phyloP scores from a whole-genome alignment of 2,329 filamentous ascomycete genomes.

The Simplicillium sp. region DNA sequence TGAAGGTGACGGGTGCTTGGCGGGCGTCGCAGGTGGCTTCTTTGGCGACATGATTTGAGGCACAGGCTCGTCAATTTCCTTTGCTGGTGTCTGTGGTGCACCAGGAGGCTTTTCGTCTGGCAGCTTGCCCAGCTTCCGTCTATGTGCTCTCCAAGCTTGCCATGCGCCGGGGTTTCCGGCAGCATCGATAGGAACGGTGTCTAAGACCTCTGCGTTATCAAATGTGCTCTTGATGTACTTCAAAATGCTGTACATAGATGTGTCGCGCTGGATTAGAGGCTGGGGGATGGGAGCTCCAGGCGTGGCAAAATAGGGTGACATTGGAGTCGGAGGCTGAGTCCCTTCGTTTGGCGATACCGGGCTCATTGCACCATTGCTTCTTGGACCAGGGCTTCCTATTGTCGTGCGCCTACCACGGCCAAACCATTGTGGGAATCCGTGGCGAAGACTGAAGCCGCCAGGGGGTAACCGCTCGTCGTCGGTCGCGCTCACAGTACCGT shows the following conservation, averaged over 20 bases:
- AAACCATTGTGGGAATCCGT: slow-evolving; percentile 90
- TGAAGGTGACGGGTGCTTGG: slow-evolving; percentile 4
- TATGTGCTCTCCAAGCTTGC: slow-evolving; percentile 82
- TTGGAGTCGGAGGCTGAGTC: background rate
- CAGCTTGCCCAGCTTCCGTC: slow-evolving; percentile 25
- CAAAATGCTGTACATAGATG: slow-evolving; percentile 58
- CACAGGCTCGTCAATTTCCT: slow-evolving; percentile 5
- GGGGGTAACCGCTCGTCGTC: slow-evolving; percentile 78
- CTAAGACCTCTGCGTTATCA: slow-evolving; percentile 65
- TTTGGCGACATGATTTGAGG: background rate
- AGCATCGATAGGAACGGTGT: slow-evolving; percentile 68
- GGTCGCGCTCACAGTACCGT: slow-evolving; percentile 71
- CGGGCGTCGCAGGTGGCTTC: background rate
- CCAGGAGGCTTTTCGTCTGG: slow-evolving; percentile 6
- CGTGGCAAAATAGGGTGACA: background rate
- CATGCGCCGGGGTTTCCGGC: slow-evolving; percentile 87
- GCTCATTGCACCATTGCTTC: background rate
- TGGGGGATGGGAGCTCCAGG: background rate
- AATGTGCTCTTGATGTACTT: slow-evolving; percentile 78
- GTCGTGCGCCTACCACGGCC: slow-evolving; percentile 40
- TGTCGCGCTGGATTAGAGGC: slow-evolving; percentile 5
- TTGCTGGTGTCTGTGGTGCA: background rate
- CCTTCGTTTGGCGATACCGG: background rate
- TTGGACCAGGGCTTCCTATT: slow-evolving; percentile 8
- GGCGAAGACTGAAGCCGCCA: slow-evolving; percentile 79